Percentiles rank a stretch among this genome's conserved stretches.
Evolutionary conservation across 108 stramenopile genomes (phyloP).

Genomic region (Parmales sp.): DNA sequence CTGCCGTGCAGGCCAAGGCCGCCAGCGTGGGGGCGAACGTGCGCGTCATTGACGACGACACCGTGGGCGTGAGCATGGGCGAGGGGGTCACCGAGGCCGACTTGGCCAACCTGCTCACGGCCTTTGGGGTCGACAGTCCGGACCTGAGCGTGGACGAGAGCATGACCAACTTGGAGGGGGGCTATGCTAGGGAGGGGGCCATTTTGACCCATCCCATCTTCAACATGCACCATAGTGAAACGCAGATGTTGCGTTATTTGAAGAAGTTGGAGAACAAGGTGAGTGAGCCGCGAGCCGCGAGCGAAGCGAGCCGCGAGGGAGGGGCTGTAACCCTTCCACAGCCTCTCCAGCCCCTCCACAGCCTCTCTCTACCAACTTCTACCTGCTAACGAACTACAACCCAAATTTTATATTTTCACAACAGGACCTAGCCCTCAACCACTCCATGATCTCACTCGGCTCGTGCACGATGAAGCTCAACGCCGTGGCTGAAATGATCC

Average conservation of each 20-base stretch:
- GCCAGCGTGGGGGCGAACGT: conserved; percentile 77
- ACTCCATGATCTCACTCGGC: conserved; percentile 97
- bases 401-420: too few species aligned
- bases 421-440: conserved; percentile 93
- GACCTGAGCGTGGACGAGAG: conserved; percentile 64
- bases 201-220: conserved; percentile 93
- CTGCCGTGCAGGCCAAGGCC: conserved; percentile 66
- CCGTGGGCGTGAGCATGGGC: conserved; percentile 85
- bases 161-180: conserved; percentile 47
- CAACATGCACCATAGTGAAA: conserved; percentile 88
- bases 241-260: conserved; percentile 95
- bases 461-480: conserved; percentile 99
- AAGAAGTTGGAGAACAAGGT: conserved; percentile 87
- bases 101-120: conserved; percentile 49
- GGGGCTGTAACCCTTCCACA: too few species aligned
- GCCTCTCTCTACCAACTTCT: too few species aligned
- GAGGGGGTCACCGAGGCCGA: conserved; percentile 83
- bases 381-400: too few species aligned
- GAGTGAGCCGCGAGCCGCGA: too few species aligned
- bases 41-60: conserved; percentile 72
- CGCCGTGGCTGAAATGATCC: conserved; percentile 94
- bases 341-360: too few species aligned
- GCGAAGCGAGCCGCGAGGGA: too few species aligned
- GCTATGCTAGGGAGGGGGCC: conserved; percentile 52
- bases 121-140: conserved; percentile 54